Evolutionary conservation across 2,329 filamentous ascomycete species (phyloP).

Genomic region (Claviceps pazoutovae): DNA sequence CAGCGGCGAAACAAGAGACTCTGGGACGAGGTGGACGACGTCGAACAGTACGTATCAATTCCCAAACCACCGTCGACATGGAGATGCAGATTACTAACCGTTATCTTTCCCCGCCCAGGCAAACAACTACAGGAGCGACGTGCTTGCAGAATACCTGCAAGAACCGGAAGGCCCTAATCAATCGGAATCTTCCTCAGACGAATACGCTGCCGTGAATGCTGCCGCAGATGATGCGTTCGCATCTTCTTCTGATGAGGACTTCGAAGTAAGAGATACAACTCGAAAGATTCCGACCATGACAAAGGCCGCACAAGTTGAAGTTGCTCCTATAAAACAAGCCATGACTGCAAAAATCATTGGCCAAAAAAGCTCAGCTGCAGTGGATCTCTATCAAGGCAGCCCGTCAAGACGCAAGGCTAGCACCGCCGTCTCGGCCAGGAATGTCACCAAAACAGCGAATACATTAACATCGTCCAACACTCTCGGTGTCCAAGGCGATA

Average conservation of each 20-base stretch:
- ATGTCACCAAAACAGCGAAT: no score
- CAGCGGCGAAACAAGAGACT: slow-evolving; percentile 52
- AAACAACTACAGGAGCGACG: slow-evolving; percentile 22
- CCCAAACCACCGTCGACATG: background rate
- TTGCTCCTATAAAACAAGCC: slow-evolving; percentile 14
- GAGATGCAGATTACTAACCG: background rate
- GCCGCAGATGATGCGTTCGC: slow-evolving; percentile 13
- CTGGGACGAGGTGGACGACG: slow-evolving; percentile 76
- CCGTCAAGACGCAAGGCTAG: background rate
- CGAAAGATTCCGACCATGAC: slow-evolving; percentile 13
- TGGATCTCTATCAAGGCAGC: background rate
- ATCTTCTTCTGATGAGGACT: slow-evolving; percentile 18
- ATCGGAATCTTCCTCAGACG: slow-evolving; percentile 21
- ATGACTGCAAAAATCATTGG: slow-evolving; percentile 18
- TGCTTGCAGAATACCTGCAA: slow-evolving; percentile 9
- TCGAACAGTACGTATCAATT: slow-evolving; percentile 25
- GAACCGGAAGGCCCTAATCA: slow-evolving; percentile 15
- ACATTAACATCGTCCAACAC: background rate
- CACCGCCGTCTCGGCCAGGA: background rate
- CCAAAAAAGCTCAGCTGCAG: slow-evolving; percentile 9
- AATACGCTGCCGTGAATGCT: slow-evolving; percentile 19
- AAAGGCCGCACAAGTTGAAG: slow-evolving; percentile 12
- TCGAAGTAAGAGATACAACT: slow-evolving; percentile 21
- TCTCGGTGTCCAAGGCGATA: background rate
- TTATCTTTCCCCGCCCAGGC: slow-evolving; percentile 9